phyloP scores from a whole-genome alignment of 768 basidiomycete species.

The Sporobolomyces roseus region DNA sequence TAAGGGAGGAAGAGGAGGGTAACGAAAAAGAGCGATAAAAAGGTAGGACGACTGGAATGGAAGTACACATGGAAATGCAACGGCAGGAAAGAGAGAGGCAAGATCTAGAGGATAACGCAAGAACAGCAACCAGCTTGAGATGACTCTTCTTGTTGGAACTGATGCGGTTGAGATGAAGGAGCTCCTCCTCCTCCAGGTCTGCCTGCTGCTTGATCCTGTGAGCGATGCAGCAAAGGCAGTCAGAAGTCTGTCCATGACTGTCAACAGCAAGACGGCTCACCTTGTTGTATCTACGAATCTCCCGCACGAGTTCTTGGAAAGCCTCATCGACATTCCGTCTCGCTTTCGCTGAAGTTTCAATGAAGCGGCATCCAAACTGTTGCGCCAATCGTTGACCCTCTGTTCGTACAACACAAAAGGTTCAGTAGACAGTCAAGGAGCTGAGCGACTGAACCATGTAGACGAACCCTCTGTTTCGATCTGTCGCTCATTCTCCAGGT shows the following conservation, averaged over 20 bases:
- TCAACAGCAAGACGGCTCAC: too few species aligned
- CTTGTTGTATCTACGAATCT: constrained; percentile 52
- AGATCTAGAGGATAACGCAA: constrained; percentile 39
- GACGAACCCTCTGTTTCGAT: too few species aligned
- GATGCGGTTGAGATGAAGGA: constrained; percentile 15
- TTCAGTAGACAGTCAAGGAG: background rate
- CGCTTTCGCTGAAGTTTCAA: constrained; percentile 54
- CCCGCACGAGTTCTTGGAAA: constrained; percentile 51
- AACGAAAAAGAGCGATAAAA: too few species aligned
- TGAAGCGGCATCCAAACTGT: constrained; percentile 50
- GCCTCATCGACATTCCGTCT: constrained; percentile 54
- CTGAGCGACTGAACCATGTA: constrained; percentile 64
- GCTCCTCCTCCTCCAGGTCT: constrained; percentile 38
- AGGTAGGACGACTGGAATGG: background rate
- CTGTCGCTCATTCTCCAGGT: constrained; percentile 50
- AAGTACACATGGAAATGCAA: background rate
- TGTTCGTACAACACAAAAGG: constrained; percentile 51
- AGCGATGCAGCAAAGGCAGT: too few species aligned
- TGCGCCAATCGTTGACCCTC: constrained; percentile 97
- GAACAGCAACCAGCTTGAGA: constrained; percentile 43
- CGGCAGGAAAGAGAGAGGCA: background rate
- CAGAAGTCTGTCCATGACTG: too few species aligned
- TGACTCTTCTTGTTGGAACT: constrained; percentile 39
- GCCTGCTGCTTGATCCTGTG: constrained; percentile 44
- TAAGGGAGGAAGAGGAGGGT: too few species aligned